These are phyloP conservation scores for Inonotus hispidus DNA, from an alignment of 1,284 basidiomycete species.

Conservation along the genomic window DNA sequence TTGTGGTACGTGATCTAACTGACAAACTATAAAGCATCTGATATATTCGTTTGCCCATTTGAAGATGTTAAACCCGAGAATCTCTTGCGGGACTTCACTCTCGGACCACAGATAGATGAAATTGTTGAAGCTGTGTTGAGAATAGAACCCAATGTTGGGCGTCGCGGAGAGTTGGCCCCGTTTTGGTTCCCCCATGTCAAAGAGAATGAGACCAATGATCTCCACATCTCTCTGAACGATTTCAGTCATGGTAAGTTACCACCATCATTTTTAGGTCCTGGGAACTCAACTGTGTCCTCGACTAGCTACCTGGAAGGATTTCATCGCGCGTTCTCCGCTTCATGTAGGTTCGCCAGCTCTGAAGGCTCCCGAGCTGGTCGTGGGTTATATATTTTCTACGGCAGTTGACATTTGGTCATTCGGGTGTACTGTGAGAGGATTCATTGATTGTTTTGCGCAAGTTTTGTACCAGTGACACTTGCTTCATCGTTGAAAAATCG, in stretches of 20 bases:
- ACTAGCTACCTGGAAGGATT: no score
- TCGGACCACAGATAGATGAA: neutral
- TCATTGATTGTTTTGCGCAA: no score
- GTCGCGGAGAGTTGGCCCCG: neutral
- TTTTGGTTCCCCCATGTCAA: neutral
- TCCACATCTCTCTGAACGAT: neutral
- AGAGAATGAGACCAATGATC: neutral
- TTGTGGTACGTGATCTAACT: neutral
- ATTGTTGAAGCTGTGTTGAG: neutral
- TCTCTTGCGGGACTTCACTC: neutral
- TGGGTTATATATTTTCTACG: no score
- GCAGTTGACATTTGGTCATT: no score
- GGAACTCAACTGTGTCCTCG: no score
- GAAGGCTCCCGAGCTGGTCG: no score
- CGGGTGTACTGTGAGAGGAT: no score
- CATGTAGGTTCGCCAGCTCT: no score
- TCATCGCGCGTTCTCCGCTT: no score
- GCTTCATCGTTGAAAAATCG: no score
- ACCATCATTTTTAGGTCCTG: no score
- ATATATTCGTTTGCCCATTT: neutral
- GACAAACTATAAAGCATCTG: neutral
- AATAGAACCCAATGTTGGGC: neutral
- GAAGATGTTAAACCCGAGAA: neutral
- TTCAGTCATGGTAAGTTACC: neutral
- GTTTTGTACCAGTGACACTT: no score